Evolutionary conservation across 805 yeast species (phyloP).

Genomic region (Maudiozyma barnettii): DNA sequence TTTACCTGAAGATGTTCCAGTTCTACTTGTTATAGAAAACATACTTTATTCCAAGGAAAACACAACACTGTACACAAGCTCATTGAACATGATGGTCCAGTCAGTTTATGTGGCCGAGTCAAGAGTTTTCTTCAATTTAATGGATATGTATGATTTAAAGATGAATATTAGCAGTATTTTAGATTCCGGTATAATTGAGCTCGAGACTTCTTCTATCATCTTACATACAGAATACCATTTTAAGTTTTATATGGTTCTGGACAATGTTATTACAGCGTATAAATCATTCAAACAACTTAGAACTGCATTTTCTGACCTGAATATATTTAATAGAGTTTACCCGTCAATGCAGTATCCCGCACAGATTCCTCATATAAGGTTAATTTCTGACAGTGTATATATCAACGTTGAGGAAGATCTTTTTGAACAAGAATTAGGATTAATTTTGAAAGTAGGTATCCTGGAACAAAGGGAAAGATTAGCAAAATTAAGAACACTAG

Average conservation of each 20-base stretch:
- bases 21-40: conserved; percentile 12
- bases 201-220: conserved; percentile 15
- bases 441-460: conserved; percentile 48
- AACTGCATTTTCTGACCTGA: conserved; percentile 34
- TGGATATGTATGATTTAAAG: conserved; percentile 11
- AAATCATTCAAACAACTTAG: conserved; percentile 40
- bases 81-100: conserved; percentile 13
- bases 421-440: conserved; percentile 51
- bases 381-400: conserved; percentile 35
- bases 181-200: conserved; percentile 1
- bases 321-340: conserved; percentile 14
- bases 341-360: conserved; percentile 24
- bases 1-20: conserved; percentile 21
- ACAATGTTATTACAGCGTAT: conserved; percentile 39
- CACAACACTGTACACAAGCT: conserved; percentile 4
- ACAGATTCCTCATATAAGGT: conserved; percentile 34
- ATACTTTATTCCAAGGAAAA: conserved; percentile 4
- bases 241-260: conserved; percentile 40
- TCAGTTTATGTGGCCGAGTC: conserved; percentile 23
- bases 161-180: conserved; percentile 6
- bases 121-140: conserved; percentile 15
- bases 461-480: conserved; percentile 47
- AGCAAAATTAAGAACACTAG: conserved; percentile 29
- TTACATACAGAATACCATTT: conserved; percentile 30
- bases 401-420: conserved; percentile 54